These are phyloP conservation scores for Halteria grandinella DNA, from an alignment of 73 alveolate species.

Conservation along the genomic window DNA sequence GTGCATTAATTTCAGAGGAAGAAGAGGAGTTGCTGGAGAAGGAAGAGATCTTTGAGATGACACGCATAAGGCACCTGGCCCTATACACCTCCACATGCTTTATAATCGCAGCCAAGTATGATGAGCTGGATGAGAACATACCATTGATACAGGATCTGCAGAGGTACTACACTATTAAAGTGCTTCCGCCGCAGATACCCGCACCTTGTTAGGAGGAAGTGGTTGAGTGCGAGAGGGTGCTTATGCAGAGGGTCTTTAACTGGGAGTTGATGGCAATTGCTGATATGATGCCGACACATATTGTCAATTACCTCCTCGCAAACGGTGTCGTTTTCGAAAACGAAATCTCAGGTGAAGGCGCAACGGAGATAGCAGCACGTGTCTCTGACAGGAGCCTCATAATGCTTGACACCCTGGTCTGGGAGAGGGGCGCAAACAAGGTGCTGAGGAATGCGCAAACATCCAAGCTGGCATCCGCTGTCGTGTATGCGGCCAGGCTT, in stretches of 20 bases:
- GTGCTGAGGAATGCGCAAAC: slow-evolving; percentile 22
- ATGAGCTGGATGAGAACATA: slow-evolving; percentile 23
- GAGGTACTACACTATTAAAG: background rate
- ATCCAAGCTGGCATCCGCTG: slow-evolving; percentile 19
- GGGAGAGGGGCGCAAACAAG: background rate
- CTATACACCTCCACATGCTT: slow-evolving; percentile 3
- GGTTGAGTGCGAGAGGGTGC: slow-evolving; percentile 39
- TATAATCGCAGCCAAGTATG: slow-evolving; percentile 32
- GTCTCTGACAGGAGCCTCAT: background rate
- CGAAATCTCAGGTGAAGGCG: background rate
- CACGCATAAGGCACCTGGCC: too few species aligned
- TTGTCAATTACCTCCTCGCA: slow-evolving; percentile 13
- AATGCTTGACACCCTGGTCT: background rate
- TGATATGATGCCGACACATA: slow-evolving; percentile 17
- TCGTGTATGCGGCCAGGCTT: slow-evolving; percentile 21
- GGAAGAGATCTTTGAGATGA: too few species aligned
- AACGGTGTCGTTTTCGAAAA: slow-evolving; percentile 28
- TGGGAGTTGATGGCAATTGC: slow-evolving; percentile 1
- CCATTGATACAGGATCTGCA: slow-evolving; percentile 28
- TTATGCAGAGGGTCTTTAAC: slow-evolving; percentile 7
- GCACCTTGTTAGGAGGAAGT: slow-evolving; percentile 7
- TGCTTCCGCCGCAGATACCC: slow-evolving; percentile 1
- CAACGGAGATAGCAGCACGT: background rate
- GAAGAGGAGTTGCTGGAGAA: too few species aligned
- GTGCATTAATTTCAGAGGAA: too few species aligned